Percentiles rank a stretch among this genome's conserved stretches.
Evolutionary conservation across 352 stramenopile genomes (phyloP).

Genomic region (Phytophthora agathidicida): DNA sequence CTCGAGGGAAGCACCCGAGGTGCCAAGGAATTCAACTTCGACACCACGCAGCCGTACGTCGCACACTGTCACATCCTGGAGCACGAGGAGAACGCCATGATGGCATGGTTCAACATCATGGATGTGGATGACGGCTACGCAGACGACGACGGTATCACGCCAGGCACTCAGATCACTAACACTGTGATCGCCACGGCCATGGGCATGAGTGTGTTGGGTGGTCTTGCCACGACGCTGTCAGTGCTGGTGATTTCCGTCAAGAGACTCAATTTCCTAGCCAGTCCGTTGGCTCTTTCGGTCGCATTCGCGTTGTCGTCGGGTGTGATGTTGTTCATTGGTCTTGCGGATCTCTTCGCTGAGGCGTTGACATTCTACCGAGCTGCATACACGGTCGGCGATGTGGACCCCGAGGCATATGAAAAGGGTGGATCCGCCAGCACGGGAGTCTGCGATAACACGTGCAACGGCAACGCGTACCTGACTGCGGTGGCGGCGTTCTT

Average conservation of each 20-base stretch:
- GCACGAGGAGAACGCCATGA: slow-evolving; percentile 80
- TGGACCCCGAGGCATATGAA: slow-evolving; percentile 72
- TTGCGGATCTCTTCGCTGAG: slow-evolving; percentile 65
- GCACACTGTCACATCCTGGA: slow-evolving; percentile 80
- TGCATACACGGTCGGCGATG: slow-evolving; percentile 51
- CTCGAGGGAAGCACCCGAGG: slow-evolving; percentile 49
- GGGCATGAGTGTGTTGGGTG: slow-evolving; percentile 72
- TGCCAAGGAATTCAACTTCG: slow-evolving; percentile 64
- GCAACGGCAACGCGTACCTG: slow-evolving; percentile 66
- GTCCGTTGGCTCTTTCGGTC: slow-evolving; percentile 57
- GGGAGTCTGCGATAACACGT: slow-evolving; percentile 64
- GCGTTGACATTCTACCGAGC: slow-evolving; percentile 60
- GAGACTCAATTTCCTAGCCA: slow-evolving; percentile 64
- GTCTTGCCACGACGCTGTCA: slow-evolving; percentile 65
- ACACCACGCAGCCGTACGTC: slow-evolving; percentile 71
- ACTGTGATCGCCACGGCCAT: slow-evolving; percentile 64
- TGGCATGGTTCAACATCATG: slow-evolving; percentile 67
- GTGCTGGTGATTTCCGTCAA: slow-evolving; percentile 67
- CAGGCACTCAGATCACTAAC: slow-evolving; percentile 44
- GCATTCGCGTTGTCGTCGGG: slow-evolving; percentile 72
- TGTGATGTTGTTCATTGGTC: slow-evolving; percentile 79
- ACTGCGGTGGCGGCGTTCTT: slow-evolving; percentile 60
- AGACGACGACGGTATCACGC: slow-evolving; percentile 45
- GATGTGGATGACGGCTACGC: slow-evolving; percentile 49
- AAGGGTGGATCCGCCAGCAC: slow-evolving; percentile 41